Evolutionary conservation across 2,329 filamentous ascomycete species (phyloP).

Genomic region (Aspergillus intermedius): DNA sequence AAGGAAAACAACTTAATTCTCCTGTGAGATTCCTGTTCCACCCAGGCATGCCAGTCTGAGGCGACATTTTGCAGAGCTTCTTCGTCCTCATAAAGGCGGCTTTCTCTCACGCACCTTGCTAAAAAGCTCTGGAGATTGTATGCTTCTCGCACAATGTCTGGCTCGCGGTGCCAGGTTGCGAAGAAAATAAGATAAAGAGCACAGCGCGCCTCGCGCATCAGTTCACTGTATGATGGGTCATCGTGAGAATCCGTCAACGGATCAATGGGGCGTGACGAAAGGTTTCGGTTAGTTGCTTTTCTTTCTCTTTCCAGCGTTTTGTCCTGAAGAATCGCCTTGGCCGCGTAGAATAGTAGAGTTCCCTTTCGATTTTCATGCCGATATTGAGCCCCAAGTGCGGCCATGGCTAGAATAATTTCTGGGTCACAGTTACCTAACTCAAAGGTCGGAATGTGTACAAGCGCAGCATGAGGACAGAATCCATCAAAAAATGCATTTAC

Average conservation of each 20-base stretch:
- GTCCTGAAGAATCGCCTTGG: conserved; percentile 58
- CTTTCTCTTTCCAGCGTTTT: conserved; percentile 30
- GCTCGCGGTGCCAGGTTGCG: conserved; percentile 20
- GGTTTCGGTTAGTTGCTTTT: background rate
- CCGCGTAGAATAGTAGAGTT: conserved; percentile 41
- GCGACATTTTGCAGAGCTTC: background rate
- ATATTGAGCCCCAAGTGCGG: conserved; percentile 48
- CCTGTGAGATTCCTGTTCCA: conserved; percentile 15
- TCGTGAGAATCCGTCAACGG: background rate
- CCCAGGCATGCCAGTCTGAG: conserved; percentile 18
- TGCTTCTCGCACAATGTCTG: conserved; percentile 14
- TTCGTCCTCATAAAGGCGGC: conserved; percentile 9
- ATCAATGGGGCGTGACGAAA: background rate
- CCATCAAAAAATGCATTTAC: conserved; percentile 61
- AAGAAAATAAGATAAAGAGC: conserved; percentile 15
- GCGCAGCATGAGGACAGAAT: conserved; percentile 52
- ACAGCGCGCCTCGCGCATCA: conserved; percentile 7
- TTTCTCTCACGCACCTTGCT: conserved; percentile 13
- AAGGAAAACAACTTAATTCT: conserved; percentile 21
- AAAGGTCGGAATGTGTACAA: conserved; percentile 62
- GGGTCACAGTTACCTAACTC: conserved; percentile 54
- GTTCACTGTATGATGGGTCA: background rate
- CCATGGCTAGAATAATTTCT: conserved; percentile 58
- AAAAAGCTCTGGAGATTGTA: conserved; percentile 18
- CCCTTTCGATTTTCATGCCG: conserved; percentile 35